Percentiles rank a stretch among this genome's conserved stretches.
phyloP scores from a whole-genome alignment of 2,329 filamentous ascomycete genomes.

The Talaromyces atroroseus region DNA sequence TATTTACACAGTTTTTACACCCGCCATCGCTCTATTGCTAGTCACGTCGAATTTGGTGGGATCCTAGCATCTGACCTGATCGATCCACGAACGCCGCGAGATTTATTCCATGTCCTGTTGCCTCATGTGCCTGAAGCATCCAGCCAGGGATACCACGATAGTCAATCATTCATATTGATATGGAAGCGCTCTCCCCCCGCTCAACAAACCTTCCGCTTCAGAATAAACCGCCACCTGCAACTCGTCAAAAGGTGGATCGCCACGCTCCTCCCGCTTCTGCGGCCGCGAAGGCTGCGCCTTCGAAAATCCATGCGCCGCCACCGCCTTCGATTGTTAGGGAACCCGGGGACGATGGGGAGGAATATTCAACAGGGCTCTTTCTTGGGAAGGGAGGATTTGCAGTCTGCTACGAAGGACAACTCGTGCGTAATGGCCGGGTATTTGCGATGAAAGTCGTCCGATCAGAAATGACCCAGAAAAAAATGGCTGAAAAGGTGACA shows the following conservation, averaged over 20 bases:
- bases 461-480: constrained; percentile 46
- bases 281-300: constrained; percentile 29
- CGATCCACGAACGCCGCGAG: neutral
- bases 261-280: constrained; percentile 25
- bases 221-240: constrained; percentile 33
- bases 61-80: constrained; percentile 2
- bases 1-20: neutral
- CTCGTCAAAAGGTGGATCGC: constrained; percentile 35
- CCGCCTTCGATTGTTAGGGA: constrained; percentile 42
- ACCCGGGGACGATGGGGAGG: constrained; percentile 40
- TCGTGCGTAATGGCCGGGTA: constrained; percentile 39
- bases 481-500: constrained; percentile 47
- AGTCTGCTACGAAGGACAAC: constrained; percentile 45
- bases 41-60: neutral
- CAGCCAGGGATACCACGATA: neutral
- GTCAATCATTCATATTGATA: constrained; percentile 19
- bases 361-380: constrained; percentile 42
- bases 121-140: constrained; percentile 1
- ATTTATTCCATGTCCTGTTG: neutral
- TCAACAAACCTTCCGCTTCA: constrained; percentile 44
- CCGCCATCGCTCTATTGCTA: neutral
- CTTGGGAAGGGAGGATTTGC: constrained; percentile 49
- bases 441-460: constrained; percentile 49
- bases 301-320: constrained; percentile 42
- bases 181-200: constrained; percentile 46